Evolutionary conservation across 768 basidiomycete genomes (phyloP), one percentile per base, ranked within the genome.

Genomic region (Cystobasidium tubakii): DNA sequence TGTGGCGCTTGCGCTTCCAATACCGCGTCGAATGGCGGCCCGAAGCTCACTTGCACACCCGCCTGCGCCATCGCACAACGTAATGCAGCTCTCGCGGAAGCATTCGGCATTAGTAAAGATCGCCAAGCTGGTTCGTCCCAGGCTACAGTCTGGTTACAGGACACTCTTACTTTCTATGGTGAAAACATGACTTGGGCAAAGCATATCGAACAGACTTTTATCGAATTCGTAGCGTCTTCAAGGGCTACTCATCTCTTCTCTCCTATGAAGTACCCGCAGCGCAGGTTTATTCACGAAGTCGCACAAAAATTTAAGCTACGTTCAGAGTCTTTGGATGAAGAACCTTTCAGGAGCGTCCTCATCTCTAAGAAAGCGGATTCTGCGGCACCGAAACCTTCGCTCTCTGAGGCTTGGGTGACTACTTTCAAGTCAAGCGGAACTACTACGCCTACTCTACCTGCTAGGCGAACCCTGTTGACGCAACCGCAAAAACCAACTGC

Each of bases 61-160:
- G 91, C 95, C 54, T 99, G 96, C 77, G 84, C 83, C 43, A 84
- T 92, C 63, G 90, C 88, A 54, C 90, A 94, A 80, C 86, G 96
- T 13, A 97, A 96, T 77, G 90, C 88, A 0, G 83, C 87, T 42
- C 82, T 99, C 9, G 96, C 96, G 0, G 92, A 93, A 44, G 96
- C 96, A 0, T 82, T 99, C 3, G 93, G 94, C 0, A 95, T 98
- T 78, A 88, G 83, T 44, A 81, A 85, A 19, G 85, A 87, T 54
- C 27, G 79, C 77, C 76, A 77, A 77, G 54, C 75, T 53, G 81
- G 73, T 65, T 31, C 81, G 81, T 75, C 78, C 73, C 13, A 77
- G 76, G 23, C 81, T 82, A 63, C 85, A 85, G 62, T 83, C 82
- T 2, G 73, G 75, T 62, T 72, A 65, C 73, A 64, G 70, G 53